Percentiles rank a stretch among this genome's conserved stretches.
phyloP scores from a whole-genome alignment of 345 rosid genomes.

The Citrus inodora region DNA sequence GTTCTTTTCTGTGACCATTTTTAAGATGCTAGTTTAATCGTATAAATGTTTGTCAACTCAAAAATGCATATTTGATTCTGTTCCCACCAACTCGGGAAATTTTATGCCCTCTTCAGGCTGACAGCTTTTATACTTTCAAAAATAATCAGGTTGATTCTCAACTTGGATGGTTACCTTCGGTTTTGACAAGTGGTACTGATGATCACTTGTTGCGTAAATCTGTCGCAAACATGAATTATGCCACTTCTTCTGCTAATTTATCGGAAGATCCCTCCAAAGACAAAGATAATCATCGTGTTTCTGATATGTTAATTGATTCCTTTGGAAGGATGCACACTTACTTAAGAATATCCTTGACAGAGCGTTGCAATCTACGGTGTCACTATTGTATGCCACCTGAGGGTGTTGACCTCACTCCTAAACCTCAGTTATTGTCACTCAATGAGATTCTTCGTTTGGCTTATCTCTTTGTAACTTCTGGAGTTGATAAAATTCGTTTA shows the following conservation, averaged over 20 bases:
- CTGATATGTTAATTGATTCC: conserved; percentile 84
- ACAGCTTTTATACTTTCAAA: background rate
- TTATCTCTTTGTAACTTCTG: conserved; percentile 70
- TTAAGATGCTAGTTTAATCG: background rate
- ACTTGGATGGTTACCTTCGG: conserved; percentile 15
- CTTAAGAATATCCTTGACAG: conserved; percentile 87
- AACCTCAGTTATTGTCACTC: conserved; percentile 53
- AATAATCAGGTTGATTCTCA: conserved; percentile 27
- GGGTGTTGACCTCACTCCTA: conserved; percentile 82
- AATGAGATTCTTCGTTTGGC: conserved; percentile 73
- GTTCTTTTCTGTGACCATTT: background rate
- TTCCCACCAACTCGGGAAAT: background rate
- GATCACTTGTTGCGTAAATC: conserved; percentile 16
- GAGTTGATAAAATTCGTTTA: conserved; percentile 83
- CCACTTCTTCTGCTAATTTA: conserved; percentile 41
- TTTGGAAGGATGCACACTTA: conserved; percentile 90
- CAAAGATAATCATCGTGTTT: conserved; percentile 30
- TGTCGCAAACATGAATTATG: conserved; percentile 12
- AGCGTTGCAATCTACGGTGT: conserved; percentile 91
- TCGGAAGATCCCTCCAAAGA: conserved; percentile 37
- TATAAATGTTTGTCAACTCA: background rate
- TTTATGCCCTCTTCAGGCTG: background rate
- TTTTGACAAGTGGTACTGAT: conserved; percentile 13
- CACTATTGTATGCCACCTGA: conserved; percentile 95
- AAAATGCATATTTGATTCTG: background rate